phyloP scores from a whole-genome alignment of 2,329 filamentous ascomycete genomes.

The Colletotrichum tamarilloi region DNA sequence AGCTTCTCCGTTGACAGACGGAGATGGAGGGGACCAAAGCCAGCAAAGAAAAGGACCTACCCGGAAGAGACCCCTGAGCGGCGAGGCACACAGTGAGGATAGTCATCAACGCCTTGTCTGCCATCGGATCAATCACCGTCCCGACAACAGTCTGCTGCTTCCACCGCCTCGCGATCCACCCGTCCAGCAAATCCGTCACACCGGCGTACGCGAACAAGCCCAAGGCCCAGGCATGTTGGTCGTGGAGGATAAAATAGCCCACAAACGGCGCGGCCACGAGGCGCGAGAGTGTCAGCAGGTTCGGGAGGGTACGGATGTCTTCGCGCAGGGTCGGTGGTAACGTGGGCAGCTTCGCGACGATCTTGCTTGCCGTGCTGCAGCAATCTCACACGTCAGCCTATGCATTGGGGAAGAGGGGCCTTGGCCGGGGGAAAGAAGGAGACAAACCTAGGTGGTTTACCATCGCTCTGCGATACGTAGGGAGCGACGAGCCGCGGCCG shows the following conservation, averaged over 20 bases:
- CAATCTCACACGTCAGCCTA: neutral
- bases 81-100: conserved; percentile 88
- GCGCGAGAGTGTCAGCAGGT: conserved; percentile 89
- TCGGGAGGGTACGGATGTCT: conserved; percentile 97
- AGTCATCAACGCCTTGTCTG: conserved; percentile 96
- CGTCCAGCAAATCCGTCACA: conserved; percentile 91
- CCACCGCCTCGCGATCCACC: conserved; percentile 91
- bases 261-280: conserved; percentile 85
- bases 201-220: conserved; percentile 93
- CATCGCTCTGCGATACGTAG: conserved; percentile 9
- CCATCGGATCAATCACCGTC: conserved; percentile 95
- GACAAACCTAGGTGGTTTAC: conserved; percentile 5
- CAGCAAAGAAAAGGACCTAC: conserved; percentile 57
- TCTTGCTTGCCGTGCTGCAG: conserved; percentile 10
- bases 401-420: neutral
- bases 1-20: neutral
- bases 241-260: conserved; percentile 88
- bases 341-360: conserved; percentile 18
- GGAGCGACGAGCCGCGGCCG: neutral
- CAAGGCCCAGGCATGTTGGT: conserved; percentile 82
- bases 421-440: neutral
- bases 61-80: conserved; percentile 82
- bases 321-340: conserved; percentile 64
- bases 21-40: neutral
- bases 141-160: conserved; percentile 93